Percentiles rank a stretch among this genome's conserved stretches.
Conservation (phyloP, 2,329 filamentous ascomycete species). For the Ascosphaera aggregata region DNA sequence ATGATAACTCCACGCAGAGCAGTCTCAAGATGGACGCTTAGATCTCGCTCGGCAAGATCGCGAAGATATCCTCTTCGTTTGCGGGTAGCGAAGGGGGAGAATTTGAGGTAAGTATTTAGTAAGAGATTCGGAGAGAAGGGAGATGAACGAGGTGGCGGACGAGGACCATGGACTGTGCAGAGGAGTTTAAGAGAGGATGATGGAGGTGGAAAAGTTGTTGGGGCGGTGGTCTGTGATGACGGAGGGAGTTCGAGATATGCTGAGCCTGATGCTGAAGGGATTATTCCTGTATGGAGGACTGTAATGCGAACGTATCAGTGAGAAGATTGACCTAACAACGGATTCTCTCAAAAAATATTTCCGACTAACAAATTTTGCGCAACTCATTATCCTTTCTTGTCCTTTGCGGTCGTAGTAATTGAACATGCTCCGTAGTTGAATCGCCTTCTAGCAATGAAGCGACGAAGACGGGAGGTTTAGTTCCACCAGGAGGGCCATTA, state of each 20-base stretch:
- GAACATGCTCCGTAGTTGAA: conserved; percentile 22
- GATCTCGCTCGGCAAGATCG: conserved; percentile 66
- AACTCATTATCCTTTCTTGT: conserved; percentile 44
- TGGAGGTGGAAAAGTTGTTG: conserved; percentile 26
- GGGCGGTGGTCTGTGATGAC: conserved; percentile 19
- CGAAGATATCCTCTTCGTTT: conserved; percentile 65
- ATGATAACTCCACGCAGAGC: conserved; percentile 76
- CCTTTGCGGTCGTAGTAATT: conserved; percentile 27
- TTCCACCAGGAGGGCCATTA: conserved; percentile 65
- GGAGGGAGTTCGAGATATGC: conserved; percentile 38
- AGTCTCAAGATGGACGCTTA: conserved; percentile 77
- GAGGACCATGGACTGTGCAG: conserved; percentile 81
- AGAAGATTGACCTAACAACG: conserved; percentile 2
- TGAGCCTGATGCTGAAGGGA: conserved; percentile 81
- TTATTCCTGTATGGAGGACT: conserved; percentile 82
- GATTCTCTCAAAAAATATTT: conserved; percentile 1
- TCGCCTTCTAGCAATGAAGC: conserved; percentile 19
- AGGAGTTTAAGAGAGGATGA: conserved; percentile 64
- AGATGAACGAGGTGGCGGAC: conserved; percentile 69
- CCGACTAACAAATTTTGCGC: conserved; percentile 59
- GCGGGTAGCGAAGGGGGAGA: conserved; percentile 77
- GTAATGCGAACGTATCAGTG: conserved; percentile 7
- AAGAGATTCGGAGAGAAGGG: conserved; percentile 85
- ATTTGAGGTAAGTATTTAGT: conserved; percentile 84
- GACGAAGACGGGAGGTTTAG: conserved; percentile 47